Evolutionary conservation across 2,329 filamentous ascomycete genomes (phyloP).

Genomic region (Ascochyta fabae): DNA sequence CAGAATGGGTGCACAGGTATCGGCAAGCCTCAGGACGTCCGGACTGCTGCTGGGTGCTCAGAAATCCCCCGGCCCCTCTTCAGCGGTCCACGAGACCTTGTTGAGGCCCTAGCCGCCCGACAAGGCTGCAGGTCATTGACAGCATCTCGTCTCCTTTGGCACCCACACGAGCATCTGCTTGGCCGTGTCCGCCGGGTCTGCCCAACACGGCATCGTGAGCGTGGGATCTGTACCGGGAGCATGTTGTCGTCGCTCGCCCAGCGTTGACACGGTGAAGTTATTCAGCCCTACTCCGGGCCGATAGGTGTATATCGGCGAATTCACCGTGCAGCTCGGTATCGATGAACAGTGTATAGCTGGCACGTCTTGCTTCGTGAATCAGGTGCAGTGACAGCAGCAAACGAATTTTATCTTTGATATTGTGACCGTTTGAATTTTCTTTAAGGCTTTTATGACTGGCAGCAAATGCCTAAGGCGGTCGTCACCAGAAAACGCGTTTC

Average conservation of each 20-base stretch:
- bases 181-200: slow-evolving; percentile 11
- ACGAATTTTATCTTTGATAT: no score
- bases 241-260: slow-evolving; percentile 5
- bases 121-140: slow-evolving; percentile 16
- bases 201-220: slow-evolving; percentile 14
- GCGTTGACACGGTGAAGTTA: slow-evolving; percentile 15
- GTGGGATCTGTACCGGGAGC: slow-evolving; percentile 15
- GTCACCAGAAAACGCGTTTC: background rate
- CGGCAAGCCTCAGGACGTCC: slow-evolving; percentile 22
- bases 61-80: slow-evolving; percentile 29
- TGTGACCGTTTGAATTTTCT: no score
- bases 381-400: background rate
- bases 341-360: background rate
- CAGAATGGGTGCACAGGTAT: slow-evolving; percentile 22
- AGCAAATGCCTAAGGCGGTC: background rate
- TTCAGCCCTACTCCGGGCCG: slow-evolving; percentile 14
- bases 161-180: slow-evolving; percentile 14
- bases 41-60: slow-evolving; percentile 17
- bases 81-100: slow-evolving; percentile 25
- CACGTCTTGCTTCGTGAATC: background rate
- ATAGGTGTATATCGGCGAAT: slow-evolving; percentile 20
- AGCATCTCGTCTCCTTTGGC: slow-evolving; percentile 8
- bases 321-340: slow-evolving; percentile 11
- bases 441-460: no score
- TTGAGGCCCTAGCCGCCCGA: slow-evolving; percentile 26